phyloP scores from a whole-genome alignment of 192 early-diverging fungal species.

The Paraglomus brasilianum region DNA sequence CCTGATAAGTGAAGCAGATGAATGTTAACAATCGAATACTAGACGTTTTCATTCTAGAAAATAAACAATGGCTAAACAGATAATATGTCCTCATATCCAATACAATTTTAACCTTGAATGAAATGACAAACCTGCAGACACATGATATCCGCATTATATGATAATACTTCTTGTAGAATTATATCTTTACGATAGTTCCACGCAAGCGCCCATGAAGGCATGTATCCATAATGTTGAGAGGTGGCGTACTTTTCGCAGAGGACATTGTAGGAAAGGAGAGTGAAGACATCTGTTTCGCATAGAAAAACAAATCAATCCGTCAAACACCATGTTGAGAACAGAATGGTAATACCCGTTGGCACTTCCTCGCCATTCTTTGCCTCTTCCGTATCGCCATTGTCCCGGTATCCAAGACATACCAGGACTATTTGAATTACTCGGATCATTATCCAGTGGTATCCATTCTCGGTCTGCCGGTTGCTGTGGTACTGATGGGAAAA shows the following conservation, averaged over 20 bases:
- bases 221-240: conserved; percentile 85
- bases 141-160: conserved; percentile 86
- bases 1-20: conserved; percentile 53
- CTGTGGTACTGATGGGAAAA: conserved; percentile 54
- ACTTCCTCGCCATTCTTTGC: conserved; percentile 12
- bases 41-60: conserved; percentile 11
- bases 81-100: no score
- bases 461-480: conserved; percentile 88
- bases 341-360: no score
- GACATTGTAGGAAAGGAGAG: conserved; percentile 91
- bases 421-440: conserved; percentile 49
- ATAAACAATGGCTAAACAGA: background rate
- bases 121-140: conserved; percentile 74
- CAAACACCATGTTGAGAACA: conserved; percentile 17
- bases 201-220: conserved; percentile 88
- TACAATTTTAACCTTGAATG: background rate
- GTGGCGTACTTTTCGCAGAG: conserved; percentile 89
- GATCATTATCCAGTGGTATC: conserved; percentile 81
- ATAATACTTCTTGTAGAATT: conserved; percentile 80
- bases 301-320: conserved; percentile 23
- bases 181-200: conserved; percentile 95
- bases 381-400: background rate
- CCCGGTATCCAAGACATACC: conserved; percentile 32
- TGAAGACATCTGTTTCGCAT: conserved; percentile 68
- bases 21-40: background rate